Evolutionary conservation across 2,329 filamentous ascomycete genomes (phyloP).

Genomic region (Hymenoscyphus infarciens): DNA sequence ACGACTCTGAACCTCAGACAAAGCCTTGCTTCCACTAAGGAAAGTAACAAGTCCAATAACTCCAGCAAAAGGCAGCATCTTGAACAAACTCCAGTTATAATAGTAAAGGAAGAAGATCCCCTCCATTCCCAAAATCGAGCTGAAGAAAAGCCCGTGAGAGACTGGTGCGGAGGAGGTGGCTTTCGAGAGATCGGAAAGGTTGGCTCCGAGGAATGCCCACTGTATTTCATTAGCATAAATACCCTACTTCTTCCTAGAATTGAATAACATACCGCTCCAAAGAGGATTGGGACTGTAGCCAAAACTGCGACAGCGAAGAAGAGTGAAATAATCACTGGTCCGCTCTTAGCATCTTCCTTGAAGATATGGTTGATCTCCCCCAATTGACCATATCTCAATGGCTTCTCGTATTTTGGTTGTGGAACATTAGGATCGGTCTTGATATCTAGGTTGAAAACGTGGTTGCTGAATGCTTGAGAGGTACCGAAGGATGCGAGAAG

Average conservation of each 20-base stretch:
- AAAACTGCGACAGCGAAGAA: constrained; percentile 72
- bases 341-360: constrained; percentile 72
- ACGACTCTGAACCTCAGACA: constrained; percentile 89
- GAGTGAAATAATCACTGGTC: constrained; percentile 74
- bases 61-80: constrained; percentile 71
- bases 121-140: constrained; percentile 83
- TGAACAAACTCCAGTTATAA: constrained; percentile 85
- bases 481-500: constrained; percentile 84
- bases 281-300: constrained; percentile 69
- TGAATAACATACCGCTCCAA: constrained; percentile 58
- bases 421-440: constrained; percentile 59
- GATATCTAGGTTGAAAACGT: constrained; percentile 71
- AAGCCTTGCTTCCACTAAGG: constrained; percentile 81
- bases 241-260: constrained; percentile 14
- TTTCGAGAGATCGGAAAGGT: constrained; percentile 71
- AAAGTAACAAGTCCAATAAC: constrained; percentile 69
- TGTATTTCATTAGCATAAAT: constrained; percentile 37
- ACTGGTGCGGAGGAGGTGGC: constrained; percentile 74
- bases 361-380: constrained; percentile 90
- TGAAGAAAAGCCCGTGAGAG: constrained; percentile 80
- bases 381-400: constrained; percentile 79
- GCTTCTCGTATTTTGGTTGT: constrained; percentile 57
- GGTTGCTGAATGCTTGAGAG: constrained; percentile 61
- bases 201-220: constrained; percentile 83
- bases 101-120: constrained; percentile 95